Conservation (phyloP, 75 land plant genomes). For the Sequoiadendron giganteum region DNA sequence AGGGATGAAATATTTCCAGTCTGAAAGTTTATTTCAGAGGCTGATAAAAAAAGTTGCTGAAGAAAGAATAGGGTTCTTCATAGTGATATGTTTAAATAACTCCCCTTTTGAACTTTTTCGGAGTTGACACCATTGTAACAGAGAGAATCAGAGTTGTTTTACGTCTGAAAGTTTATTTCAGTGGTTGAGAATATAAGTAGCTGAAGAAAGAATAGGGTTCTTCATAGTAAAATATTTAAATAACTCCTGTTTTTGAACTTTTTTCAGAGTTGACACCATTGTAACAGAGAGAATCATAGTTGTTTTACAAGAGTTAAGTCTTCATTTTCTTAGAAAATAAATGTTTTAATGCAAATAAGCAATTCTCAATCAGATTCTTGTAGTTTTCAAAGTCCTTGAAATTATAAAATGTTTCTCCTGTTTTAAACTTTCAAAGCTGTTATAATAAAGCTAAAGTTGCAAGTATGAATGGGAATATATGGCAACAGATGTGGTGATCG, state of each 20-base stretch:
- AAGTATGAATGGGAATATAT: not conserved
- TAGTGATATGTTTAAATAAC: not conserved
- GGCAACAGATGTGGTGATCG: not conserved
- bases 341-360: not conserved
- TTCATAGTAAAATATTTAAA: not conserved
- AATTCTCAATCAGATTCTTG: not conserved
- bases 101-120: not conserved
- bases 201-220: not conserved
- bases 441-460: not conserved
- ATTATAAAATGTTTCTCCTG: not conserved
- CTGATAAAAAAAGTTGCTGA: not conserved
- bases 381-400: not conserved
- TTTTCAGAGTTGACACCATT: not conserved
- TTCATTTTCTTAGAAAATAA: not conserved
- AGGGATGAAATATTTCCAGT: not conserved
- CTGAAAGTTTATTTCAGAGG: not conserved
- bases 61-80: not conserved
- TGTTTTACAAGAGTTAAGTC: not conserved
- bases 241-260: not conserved
- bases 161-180: not conserved
- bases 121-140: not conserved
- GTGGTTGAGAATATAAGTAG: not conserved
- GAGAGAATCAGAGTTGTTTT: not conserved
- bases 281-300: not conserved
- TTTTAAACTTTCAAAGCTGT: not conserved